phyloP scores from a whole-genome alignment of 2,329 filamentous ascomycete species.

The Dissoconium aciculare region DNA sequence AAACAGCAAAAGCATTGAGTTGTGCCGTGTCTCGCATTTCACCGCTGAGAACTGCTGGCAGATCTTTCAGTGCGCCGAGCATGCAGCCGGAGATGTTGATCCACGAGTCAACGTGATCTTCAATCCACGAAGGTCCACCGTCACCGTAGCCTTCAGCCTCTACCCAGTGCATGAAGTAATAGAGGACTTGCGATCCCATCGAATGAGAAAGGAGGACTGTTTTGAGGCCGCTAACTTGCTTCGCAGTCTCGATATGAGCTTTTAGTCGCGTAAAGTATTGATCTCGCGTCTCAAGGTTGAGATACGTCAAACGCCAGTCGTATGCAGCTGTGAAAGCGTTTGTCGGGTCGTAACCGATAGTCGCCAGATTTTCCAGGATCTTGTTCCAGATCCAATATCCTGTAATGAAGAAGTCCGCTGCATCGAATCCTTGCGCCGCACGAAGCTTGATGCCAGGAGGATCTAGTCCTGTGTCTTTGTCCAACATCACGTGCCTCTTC shows the following conservation, averaged over 20 bases:
- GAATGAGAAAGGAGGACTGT: conserved; percentile 81
- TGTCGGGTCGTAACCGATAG: conserved; percentile 85
- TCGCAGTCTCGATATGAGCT: conserved; percentile 72
- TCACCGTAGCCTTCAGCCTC: conserved; percentile 62
- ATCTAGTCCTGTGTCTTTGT: conserved; percentile 79
- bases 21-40: conserved; percentile 99
- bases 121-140: conserved; percentile 79
- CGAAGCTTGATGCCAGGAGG: conserved; percentile 80
- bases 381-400: conserved; percentile 99
- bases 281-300: conserved; percentile 77
- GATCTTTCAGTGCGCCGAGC: conserved; percentile 82
- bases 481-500: conserved; percentile 96
- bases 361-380: conserved; percentile 90
- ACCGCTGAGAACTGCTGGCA: conserved; percentile 80
- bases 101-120: conserved; percentile 80
- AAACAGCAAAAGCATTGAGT: conserved; percentile 89
- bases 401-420: conserved; percentile 82
- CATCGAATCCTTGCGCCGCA: conserved; percentile 91
- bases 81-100: conserved; percentile 98
- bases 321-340: conserved; percentile 57
- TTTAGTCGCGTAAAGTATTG: conserved; percentile 90
- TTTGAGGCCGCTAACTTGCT: conserved; percentile 60
- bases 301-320: conserved; percentile 86
- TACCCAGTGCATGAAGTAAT: conserved; percentile 73
- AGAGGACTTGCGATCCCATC: conserved; percentile 92